Conservation (phyloP, 805 yeast species). For the Candida ulmi region DNA sequence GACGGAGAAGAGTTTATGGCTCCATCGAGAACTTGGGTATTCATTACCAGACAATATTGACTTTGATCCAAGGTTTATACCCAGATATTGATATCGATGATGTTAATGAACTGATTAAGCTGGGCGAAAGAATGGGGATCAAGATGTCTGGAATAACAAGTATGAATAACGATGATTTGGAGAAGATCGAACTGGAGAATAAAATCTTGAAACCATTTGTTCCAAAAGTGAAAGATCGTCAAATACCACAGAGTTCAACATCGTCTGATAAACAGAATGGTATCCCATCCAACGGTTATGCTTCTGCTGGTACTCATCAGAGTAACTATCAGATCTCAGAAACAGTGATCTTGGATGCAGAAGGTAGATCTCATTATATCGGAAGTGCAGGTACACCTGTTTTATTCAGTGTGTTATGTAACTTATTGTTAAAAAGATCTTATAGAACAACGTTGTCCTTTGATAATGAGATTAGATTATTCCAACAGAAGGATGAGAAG, state of each 20-base stretch:
- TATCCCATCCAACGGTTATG: neutral
- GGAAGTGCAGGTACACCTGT: slow-evolving; percentile 43
- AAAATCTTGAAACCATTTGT: slow-evolving; percentile 17
- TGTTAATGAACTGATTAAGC: slow-evolving; percentile 34
- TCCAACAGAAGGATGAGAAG: slow-evolving; percentile 9
- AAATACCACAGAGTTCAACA: neutral
- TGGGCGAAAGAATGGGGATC: slow-evolving; percentile 18
- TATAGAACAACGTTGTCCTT: slow-evolving; percentile 33
- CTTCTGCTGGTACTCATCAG: neutral
- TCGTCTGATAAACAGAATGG: neutral
- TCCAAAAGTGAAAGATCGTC: slow-evolving; percentile 8
- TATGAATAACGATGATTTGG: slow-evolving; percentile 7
- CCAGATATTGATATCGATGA: slow-evolving; percentile 40
- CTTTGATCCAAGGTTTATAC: slow-evolving; percentile 34
- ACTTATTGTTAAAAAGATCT: slow-evolving; percentile 28
- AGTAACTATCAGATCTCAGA: slow-evolving; percentile 11
- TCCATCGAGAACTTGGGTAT: slow-evolving; percentile 37
- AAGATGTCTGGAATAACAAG: slow-evolving; percentile 8
- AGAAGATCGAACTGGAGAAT: slow-evolving; percentile 14
- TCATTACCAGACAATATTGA: slow-evolving; percentile 37
- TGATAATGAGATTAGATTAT: slow-evolving; percentile 23
- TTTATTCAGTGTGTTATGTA: slow-evolving; percentile 36
- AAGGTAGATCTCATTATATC: slow-evolving; percentile 42
- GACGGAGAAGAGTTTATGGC: slow-evolving; percentile 36
- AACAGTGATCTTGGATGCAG: slow-evolving; percentile 36